These are phyloP conservation scores for Candida endomychidarum DNA, from an alignment of 805 yeast genomes.

Conservation along the genomic window DNA sequence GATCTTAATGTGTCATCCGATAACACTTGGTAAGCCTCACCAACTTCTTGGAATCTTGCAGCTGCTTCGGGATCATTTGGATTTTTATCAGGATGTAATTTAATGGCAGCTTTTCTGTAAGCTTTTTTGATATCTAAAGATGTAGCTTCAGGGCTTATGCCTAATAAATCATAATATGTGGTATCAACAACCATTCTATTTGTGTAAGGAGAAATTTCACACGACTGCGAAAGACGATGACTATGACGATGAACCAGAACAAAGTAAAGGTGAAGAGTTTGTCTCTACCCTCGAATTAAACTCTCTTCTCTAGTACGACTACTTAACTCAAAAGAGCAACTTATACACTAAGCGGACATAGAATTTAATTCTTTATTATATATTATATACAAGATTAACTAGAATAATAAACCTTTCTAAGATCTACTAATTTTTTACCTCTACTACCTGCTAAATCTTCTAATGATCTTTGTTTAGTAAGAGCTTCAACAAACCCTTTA, in stretches of 20 bases:
- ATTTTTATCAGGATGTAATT: slow-evolving; percentile 45
- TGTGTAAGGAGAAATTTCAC: slow-evolving; percentile 7
- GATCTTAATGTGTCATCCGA: slow-evolving; percentile 62
- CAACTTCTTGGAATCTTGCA: slow-evolving; percentile 45
- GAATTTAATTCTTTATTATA: neutral
- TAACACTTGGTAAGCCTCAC: slow-evolving; percentile 77
- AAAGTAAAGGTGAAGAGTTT: too few relatives aligned
- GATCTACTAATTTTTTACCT: slow-evolving; percentile 93
- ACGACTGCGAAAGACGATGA: neutral
- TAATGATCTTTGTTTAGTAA: slow-evolving; percentile 73
- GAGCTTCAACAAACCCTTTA: slow-evolving; percentile 84
- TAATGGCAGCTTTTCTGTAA: slow-evolving; percentile 45
- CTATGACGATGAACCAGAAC: too few relatives aligned
- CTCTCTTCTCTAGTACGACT: too few relatives aligned
- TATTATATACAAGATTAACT: slow-evolving; percentile 19
- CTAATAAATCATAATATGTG: slow-evolving; percentile 41
- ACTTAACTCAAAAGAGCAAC: neutral
- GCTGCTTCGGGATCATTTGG: slow-evolving; percentile 48
- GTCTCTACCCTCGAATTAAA: too few relatives aligned
- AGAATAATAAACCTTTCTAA: slow-evolving; percentile 84
- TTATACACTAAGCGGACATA: too few relatives aligned
- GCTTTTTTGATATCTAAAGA: slow-evolving; percentile 46
- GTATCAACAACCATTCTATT: slow-evolving; percentile 46
- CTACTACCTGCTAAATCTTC: slow-evolving; percentile 88
- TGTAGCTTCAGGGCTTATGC: slow-evolving; percentile 35